These are phyloP conservation scores for Scleroderma bovista DNA, from an alignment of 768 basidiomycete species.

Conservation along the genomic window DNA sequence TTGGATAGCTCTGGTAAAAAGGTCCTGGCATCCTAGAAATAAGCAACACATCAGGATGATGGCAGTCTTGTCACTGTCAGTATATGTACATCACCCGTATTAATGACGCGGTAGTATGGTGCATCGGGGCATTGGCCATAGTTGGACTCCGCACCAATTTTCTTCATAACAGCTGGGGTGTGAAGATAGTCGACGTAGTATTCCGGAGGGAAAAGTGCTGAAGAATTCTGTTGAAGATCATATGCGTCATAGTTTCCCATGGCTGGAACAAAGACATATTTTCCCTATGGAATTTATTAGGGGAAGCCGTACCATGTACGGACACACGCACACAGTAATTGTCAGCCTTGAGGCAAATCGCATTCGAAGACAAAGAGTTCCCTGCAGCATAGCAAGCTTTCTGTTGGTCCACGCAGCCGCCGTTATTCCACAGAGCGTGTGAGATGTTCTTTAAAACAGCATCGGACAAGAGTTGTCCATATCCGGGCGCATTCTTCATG, in stretches of 20 bases:
- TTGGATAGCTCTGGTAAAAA: slow-evolving; percentile 10
- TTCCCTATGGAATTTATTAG: slow-evolving; percentile 25
- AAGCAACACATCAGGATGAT: neutral
- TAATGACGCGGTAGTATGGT: slow-evolving; percentile 36
- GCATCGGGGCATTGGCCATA: slow-evolving; percentile 48
- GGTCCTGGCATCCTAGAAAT: slow-evolving; percentile 10
- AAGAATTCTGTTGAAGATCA: slow-evolving; percentile 53
- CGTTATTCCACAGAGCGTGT: slow-evolving; percentile 38
- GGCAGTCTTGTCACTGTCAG: neutral
- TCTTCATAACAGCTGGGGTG: slow-evolving; percentile 28
- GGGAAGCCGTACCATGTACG: neutral
- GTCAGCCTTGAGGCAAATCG: slow-evolving; percentile 46
- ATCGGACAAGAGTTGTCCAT: slow-evolving; percentile 53
- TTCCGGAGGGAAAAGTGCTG: slow-evolving; percentile 50
- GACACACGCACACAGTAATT: slow-evolving; percentile 48
- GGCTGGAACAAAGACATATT: slow-evolving; percentile 45
- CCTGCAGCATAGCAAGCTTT: slow-evolving; percentile 54
- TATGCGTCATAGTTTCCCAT: slow-evolving; percentile 48
- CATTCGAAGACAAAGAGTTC: slow-evolving; percentile 37
- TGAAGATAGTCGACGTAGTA: slow-evolving; percentile 47
- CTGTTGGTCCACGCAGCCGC: slow-evolving; percentile 53
- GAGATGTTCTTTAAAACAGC: slow-evolving; percentile 43
- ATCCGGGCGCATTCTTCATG: slow-evolving; percentile 57
- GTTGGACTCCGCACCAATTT: slow-evolving; percentile 47
- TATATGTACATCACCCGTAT: slow-evolving; percentile 51